phyloP scores from a whole-genome alignment of 345 rosid genomes.

The Cochlearia excelsa region DNA sequence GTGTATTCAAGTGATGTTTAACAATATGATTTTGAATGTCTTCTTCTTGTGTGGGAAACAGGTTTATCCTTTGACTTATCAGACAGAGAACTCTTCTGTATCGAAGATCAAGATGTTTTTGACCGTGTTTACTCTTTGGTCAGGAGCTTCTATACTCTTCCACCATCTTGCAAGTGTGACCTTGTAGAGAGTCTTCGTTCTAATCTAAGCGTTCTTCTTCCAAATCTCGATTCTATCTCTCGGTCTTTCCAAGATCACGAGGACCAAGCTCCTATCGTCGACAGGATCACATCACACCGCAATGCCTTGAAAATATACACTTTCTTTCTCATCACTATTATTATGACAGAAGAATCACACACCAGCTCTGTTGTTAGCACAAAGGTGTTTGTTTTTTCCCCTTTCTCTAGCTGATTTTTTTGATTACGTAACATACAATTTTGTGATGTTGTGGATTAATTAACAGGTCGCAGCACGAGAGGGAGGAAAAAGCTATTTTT shows the following conservation, averaged over 20 bases:
- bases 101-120: conserved; percentile 83
- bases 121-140: conserved; percentile 79
- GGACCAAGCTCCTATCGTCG: conserved; percentile 47
- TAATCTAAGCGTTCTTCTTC: conserved; percentile 89
- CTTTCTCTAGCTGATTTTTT: neutral
- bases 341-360: conserved; percentile 57
- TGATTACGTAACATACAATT: neutral
- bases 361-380: conserved; percentile 40
- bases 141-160: conserved; percentile 50
- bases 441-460: conserved; percentile 33
- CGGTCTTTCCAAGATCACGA: conserved; percentile 54
- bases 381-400: conserved; percentile 46
- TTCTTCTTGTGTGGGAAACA: conserved; percentile 22
- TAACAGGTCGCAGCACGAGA: conserved; percentile 45
- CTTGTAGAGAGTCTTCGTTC: conserved; percentile 82
- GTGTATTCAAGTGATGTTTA: neutral
- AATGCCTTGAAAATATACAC: conserved; percentile 91
- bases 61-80: conserved; percentile 91
- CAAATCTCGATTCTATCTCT: conserved; percentile 77
- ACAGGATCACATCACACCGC: conserved; percentile 63
- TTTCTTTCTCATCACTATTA: conserved; percentile 66
- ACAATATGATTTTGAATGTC: neutral
- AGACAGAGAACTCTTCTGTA: conserved; percentile 80
- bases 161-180: conserved; percentile 57
- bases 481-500: conserved; percentile 62